phyloP scores from a whole-genome alignment of 495 filamentous ascomycete species.

The Podospora conica region DNA sequence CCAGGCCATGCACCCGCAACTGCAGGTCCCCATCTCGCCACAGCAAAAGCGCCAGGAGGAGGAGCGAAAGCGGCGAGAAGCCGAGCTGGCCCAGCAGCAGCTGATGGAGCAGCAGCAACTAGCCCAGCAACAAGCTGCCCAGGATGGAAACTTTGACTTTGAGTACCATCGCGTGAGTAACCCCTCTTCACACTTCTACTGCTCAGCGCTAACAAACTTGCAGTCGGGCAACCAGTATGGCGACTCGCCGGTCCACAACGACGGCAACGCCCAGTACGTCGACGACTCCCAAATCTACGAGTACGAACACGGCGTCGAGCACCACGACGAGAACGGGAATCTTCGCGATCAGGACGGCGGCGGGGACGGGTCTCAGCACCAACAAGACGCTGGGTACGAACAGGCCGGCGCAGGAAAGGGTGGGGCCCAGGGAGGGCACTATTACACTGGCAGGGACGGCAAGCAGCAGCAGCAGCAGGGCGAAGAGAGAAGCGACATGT shows the following conservation, averaged over 20 bases:
- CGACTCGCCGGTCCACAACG: conserved; percentile 33
- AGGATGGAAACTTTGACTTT: conserved; percentile 38
- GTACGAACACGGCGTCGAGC: conserved; percentile 38
- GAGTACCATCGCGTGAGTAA: conserved; percentile 48
- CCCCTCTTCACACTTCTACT: neutral
- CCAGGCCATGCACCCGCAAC: conserved; percentile 93
- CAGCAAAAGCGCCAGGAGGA: conserved; percentile 57
- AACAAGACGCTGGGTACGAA: conserved; percentile 4
- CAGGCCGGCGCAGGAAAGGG: conserved; percentile 6
- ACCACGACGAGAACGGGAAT: conserved; percentile 15
- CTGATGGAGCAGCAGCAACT: conserved; percentile 45
- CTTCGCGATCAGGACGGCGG: conserved; percentile 10
- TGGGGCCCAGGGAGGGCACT: conserved; percentile 10
- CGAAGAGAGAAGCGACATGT: conserved; percentile 25
- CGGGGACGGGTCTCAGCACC: neutral
- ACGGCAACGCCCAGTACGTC: conserved; percentile 35
- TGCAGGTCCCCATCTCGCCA: conserved; percentile 65
- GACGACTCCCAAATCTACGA: conserved; percentile 45
- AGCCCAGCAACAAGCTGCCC: conserved; percentile 36
- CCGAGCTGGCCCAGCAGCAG: conserved; percentile 48
- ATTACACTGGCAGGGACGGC: conserved; percentile 17
- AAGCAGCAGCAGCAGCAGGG: conserved; percentile 13
- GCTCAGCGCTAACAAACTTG: conserved; percentile 10
- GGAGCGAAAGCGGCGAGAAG: conserved; percentile 60
- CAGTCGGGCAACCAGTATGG: conserved; percentile 40